Evolutionary conservation across 345 rosid genomes (phyloP), one percentile per base, ranked within the genome.

Genomic region (Sisymbrium altissimum): DNA sequence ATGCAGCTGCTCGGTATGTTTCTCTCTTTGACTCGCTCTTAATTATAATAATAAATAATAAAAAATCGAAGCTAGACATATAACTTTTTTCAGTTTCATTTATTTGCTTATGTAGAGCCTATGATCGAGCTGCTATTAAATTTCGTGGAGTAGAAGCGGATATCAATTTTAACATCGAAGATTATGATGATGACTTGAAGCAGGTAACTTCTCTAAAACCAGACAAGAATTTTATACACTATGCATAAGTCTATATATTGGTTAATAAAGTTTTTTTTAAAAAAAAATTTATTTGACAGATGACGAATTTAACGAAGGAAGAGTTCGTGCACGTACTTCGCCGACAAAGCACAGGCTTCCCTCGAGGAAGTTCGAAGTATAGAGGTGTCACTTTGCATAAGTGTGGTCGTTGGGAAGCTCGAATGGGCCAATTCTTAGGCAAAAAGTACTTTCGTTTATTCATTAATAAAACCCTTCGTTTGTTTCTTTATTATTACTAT

Each of bases 381-480:
- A 88, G 99, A 75, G 99, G 99, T 27, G 99, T 96, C 0, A 96
- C 98, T 64, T 84, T 96, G 83, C 99, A 96, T 72, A 96, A 96
- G 74, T 96, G 99, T 83, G 99, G 99, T 10, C 81, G 99, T 71
- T 96, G 99, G 99, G 99, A 96, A 80, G 98, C 99, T 74, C 80
- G 98, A 43, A 92, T 96, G 96, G 99, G 98, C 49, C 99, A 96
- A 81, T 90, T 96, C 74, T 81, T 96, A 40, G 97, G 99, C 79
- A 96, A 90, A 82, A 96, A 96, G 98, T 96, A 88, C 6, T 7
- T 50, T 45, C 23, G 13, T 29, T 39, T 3, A 12, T 52, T 27
- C 49, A 8, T 10, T 46, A 17, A 3, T 8, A 7, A 27, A 18
- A 18, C 17, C 6, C 9, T 39, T 32, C 5, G 3, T 35, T 35